Conservation (phyloP, 2,329 filamentous ascomycete species). For the Fonsecaea nubica region DNA sequence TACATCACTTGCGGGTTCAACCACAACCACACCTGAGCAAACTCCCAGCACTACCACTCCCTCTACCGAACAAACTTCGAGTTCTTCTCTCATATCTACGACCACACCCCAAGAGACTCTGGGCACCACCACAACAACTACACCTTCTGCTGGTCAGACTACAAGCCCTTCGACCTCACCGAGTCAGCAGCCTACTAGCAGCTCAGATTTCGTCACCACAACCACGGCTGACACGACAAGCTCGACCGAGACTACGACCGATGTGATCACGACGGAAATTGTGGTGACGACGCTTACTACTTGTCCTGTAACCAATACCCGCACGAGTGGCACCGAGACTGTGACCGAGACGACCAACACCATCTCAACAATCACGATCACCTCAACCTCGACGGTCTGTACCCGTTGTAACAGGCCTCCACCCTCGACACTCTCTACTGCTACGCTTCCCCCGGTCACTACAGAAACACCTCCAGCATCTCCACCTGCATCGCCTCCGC, state of each 20-base stretch:
- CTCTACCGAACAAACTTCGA: slow-evolving; percentile 11
- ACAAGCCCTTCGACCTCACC: slow-evolving; percentile 35
- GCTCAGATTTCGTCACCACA: slow-evolving; percentile 34
- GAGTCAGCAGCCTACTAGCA: slow-evolving; percentile 31
- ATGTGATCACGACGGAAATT: slow-evolving; percentile 26
- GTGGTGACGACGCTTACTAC: slow-evolving; percentile 22
- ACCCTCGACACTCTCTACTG: slow-evolving; percentile 16
- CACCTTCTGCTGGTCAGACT: background rate
- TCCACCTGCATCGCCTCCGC: slow-evolving; percentile 7
- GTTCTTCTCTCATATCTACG: slow-evolving; percentile 22
- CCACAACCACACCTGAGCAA: slow-evolving; percentile 19
- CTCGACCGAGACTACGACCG: slow-evolving; percentile 16
- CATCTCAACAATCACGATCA: slow-evolving; percentile 25
- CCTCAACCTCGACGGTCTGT: slow-evolving; percentile 26
- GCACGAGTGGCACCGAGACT: slow-evolving; percentile 26
- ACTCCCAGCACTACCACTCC: slow-evolving; percentile 23
- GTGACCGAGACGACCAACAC: slow-evolving; percentile 23
- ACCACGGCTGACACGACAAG: slow-evolving; percentile 21
- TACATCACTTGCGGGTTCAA: slow-evolving; percentile 16
- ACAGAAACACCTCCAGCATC: slow-evolving; percentile 52
- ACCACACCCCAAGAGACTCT: slow-evolving; percentile 8
- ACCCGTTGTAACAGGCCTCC: slow-evolving; percentile 24
- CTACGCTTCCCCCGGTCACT: slow-evolving; percentile 42
- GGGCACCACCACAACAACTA: slow-evolving; percentile 20
- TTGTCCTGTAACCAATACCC: slow-evolving; percentile 29